Evolutionary conservation across 352 stramenopile species (phyloP), one percentile per base, ranked within the genome.

Genomic region (Phytophthora macrochlamydospora): DNA sequence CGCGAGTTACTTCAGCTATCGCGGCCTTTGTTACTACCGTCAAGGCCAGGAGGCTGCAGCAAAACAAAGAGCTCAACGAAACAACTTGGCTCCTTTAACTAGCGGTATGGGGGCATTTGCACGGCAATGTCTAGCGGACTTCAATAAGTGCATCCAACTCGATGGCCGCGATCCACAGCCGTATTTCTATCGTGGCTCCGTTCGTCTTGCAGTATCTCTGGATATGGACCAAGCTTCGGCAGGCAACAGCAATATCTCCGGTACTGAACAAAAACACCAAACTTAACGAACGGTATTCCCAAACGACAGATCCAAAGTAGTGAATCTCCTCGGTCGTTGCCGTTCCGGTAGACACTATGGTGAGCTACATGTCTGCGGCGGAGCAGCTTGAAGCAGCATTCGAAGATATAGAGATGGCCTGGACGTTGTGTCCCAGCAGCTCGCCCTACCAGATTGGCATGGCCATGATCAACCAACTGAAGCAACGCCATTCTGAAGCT

Each of bases 321-420:
- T 7, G 67, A 67, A 29, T 9, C 62, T 62, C 51, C 28, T 11
- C 35, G 3, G 50, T 11, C 24, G 32, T 18, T 18, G 50, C 62
- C 32, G 44, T 59, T 31, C 18, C 30, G 44, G 37, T 32, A 49
- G 50, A 24, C 18, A 56, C 62, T 9, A 32, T 14, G 46, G 49
- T 69, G 42, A 73, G 68, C 35, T 67, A 65, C 33, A 62, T 77
- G 53, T 65, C 59, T 32, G 49, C 63, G 18, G 62, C 64, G 7
- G 64, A 94, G 31, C 83, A 94, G 46, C 76, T 93, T 2, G 79
- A 91, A 30, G 84, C 86, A 9, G 77, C 84, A 28, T 90, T 91
- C 44, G 80, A 73, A 4, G 86, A 94, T 54, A 87, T 93, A 28
- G 84, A 93, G 56, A 90, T 91, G 79, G 86, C 86, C n/a, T 91